Percentiles rank a stretch among this genome's conserved stretches.
These are phyloP conservation scores for Lophium mytilinum DNA, from an alignment of 495 filamentous ascomycete genomes.

Conservation along the genomic window DNA sequence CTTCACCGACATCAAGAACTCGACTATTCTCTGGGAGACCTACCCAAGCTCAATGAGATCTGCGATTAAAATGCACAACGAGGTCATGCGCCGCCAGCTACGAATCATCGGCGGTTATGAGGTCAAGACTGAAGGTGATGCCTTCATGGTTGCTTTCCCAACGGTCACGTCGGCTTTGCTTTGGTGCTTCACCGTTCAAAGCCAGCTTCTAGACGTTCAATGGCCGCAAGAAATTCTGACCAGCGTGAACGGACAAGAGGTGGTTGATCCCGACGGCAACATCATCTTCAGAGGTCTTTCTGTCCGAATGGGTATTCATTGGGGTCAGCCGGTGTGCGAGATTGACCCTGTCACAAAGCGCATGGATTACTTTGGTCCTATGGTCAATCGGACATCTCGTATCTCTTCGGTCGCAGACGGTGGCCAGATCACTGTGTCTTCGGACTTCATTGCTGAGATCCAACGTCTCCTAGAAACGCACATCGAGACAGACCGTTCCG, in stretches of 20 bases:
- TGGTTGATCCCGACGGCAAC: constrained; percentile 74
- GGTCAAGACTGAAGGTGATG: constrained; percentile 98
- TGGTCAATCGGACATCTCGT: constrained; percentile 94
- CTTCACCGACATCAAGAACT: constrained; percentile 99
- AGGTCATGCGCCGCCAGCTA: constrained; percentile 86
- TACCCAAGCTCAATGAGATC: constrained; percentile 91
- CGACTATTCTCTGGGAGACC: constrained; percentile 92
- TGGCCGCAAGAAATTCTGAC: constrained; percentile 92
- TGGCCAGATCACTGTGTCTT: constrained; percentile 91
- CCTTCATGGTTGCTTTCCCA: constrained; percentile 98
- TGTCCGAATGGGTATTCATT: constrained; percentile 96
- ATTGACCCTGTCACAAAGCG: constrained; percentile 90
- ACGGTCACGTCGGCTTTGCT: constrained; percentile 87
- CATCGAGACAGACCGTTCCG: constrained; percentile 62
- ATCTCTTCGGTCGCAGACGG: constrained; percentile 94
- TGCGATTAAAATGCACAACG: constrained; percentile 92
- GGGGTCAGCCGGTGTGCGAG: constrained; percentile 88
- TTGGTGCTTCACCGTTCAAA: constrained; percentile 94
- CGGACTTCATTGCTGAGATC: constrained; percentile 93
- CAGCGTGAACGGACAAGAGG: constrained; percentile 73
- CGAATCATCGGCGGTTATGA: constrained; percentile 94
- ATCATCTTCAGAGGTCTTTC: constrained; percentile 88
- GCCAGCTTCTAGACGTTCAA: constrained; percentile 70
- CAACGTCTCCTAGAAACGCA: constrained; percentile 84
- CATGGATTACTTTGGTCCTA: constrained; percentile 99